These are phyloP conservation scores for Rhodocollybia butyracea DNA, from an alignment of 768 basidiomycete genomes.

Conservation along the genomic window DNA sequence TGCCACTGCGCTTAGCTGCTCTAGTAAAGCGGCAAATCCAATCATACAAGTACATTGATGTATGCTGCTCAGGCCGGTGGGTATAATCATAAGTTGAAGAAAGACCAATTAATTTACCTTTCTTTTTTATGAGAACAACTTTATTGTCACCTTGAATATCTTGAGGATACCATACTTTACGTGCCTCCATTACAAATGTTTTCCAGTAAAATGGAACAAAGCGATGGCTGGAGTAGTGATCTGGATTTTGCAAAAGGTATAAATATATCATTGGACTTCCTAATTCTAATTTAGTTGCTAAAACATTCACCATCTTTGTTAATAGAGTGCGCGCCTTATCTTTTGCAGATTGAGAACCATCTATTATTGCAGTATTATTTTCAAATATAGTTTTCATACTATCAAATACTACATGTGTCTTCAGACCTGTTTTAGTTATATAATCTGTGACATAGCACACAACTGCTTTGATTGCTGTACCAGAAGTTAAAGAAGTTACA, in stretches of 20 bases:
- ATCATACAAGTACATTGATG: slow-evolving; percentile 13
- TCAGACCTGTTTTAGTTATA: slow-evolving; percentile 21
- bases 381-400: slow-evolving; percentile 11
- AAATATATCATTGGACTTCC: neutral
- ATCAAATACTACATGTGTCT: slow-evolving; percentile 23
- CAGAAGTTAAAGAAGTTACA: slow-evolving; percentile 19
- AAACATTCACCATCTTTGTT: slow-evolving; percentile 21
- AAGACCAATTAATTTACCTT: slow-evolving; percentile 2
- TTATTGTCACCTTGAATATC: slow-evolving; percentile 1
- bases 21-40: slow-evolving; percentile 8
- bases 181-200: slow-evolving; percentile 4
- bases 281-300: neutral
- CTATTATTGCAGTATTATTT: slow-evolving; percentile 12
- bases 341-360: slow-evolving; percentile 13
- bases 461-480: slow-evolving; percentile 21
- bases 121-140: slow-evolving; percentile 2
- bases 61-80: slow-evolving; percentile 4
- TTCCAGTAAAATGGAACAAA: slow-evolving; percentile 18
- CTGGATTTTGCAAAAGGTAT: slow-evolving; percentile 1
- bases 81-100: slow-evolving; percentile 14
- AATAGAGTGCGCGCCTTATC: slow-evolving; percentile 13
- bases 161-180: neutral
- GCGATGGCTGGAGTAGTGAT: slow-evolving; percentile 18
- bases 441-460: slow-evolving; percentile 25
- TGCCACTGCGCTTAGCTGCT: neutral